Evolutionary conservation across 202 grass and related monocot species (phyloP).

Genomic region (Panicum virgatum): DNA sequence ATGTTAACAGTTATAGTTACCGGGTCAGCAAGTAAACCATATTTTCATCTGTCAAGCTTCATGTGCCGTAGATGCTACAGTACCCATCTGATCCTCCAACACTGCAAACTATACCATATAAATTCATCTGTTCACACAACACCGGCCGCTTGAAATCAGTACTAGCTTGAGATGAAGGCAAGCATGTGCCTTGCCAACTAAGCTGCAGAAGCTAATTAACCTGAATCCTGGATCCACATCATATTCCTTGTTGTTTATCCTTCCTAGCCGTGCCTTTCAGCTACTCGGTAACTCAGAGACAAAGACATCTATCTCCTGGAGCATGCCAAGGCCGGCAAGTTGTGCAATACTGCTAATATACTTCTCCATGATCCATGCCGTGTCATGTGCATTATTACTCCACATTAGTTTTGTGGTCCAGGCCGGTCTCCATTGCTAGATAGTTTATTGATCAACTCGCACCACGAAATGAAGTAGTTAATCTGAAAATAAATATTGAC

Average conservation of each 20-base stretch:
- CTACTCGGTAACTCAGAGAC: slow-evolving; percentile 47
- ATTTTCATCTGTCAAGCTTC: not conserved
- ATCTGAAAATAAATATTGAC: not conserved
- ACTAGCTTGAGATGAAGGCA: slow-evolving; percentile 25
- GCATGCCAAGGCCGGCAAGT: slow-evolving; percentile 37
- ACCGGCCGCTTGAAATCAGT: not conserved
- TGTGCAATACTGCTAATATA: not conserved
- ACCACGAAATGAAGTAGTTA: not conserved
- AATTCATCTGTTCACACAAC: not conserved
- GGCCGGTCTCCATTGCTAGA: not conserved
- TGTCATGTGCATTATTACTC: not conserved
- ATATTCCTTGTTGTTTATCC: slow-evolving; percentile 3
- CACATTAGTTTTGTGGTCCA: not conserved
- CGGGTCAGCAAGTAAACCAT: not conserved
- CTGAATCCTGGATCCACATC: slow-evolving; percentile 32
- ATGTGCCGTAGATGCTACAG: not conserved
- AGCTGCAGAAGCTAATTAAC: slow-evolving; percentile 22
- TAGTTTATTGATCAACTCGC: not conserved
- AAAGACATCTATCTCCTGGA: slow-evolving; percentile 43
- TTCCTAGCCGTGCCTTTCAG: slow-evolving; percentile 25
- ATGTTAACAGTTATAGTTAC: not conserved
- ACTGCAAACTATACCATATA: not conserved
- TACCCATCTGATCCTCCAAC: not conserved
- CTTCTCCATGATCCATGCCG: slow-evolving; percentile 8
- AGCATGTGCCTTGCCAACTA: slow-evolving; percentile 31